Evolutionary conservation across 371 early-diverging fungal species (phyloP).

Genomic region (Entomophthora muscae): DNA sequence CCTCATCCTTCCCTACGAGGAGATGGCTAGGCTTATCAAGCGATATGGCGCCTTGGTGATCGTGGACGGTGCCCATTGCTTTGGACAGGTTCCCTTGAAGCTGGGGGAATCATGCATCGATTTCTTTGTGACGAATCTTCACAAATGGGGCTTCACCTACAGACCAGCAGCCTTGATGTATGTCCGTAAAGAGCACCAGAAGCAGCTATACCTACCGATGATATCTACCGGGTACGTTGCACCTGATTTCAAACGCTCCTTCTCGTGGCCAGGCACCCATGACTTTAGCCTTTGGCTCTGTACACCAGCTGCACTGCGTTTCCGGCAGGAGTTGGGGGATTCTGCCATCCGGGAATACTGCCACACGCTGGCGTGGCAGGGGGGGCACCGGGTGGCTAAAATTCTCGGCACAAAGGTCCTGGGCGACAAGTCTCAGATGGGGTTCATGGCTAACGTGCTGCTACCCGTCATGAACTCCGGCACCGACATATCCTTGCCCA

Average conservation of each 20-base stretch:
- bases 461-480: conserved; percentile 11
- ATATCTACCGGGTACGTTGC: conserved; percentile 24
- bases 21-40: conserved; percentile 22
- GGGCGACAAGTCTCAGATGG: conserved; percentile 22
- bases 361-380: conserved; percentile 29
- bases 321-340: conserved; percentile 31
- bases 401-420: conserved; percentile 36
- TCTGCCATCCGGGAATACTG: conserved; percentile 29
- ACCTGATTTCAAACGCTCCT: conserved; percentile 16
- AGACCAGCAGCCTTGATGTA: conserved; percentile 40
- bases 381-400: conserved; percentile 32
- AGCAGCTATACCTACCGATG: conserved; percentile 24
- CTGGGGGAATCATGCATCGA: conserved; percentile 31
- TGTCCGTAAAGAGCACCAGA: conserved; percentile 27
- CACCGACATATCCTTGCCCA: conserved; percentile 11
- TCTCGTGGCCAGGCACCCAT: conserved; percentile 19
- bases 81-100: conserved; percentile 46
- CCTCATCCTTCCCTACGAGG: conserved; percentile 32
- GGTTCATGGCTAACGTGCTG: conserved; percentile 34
- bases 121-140: conserved; percentile 47
- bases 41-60: conserved; percentile 31
- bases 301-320: conserved; percentile 26
- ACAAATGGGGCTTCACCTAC: conserved; percentile 55
- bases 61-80: conserved; percentile 53
- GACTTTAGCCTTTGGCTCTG: conserved; percentile 23